Conservation (phyloP, 1,284 basidiomycete species). For the Cryptococcus sp. region DNA sequence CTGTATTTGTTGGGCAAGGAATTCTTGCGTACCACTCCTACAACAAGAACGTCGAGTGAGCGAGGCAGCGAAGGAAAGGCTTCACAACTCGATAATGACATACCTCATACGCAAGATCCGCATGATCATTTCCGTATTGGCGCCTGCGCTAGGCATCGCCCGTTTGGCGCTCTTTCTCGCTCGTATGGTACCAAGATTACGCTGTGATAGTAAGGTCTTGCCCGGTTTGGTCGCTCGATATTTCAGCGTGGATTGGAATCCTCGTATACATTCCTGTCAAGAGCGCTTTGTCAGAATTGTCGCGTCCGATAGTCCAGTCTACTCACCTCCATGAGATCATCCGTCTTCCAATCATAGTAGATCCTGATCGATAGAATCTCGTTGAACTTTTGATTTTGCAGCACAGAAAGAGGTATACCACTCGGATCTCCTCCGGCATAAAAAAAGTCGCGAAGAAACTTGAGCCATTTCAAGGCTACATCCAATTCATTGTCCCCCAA, state of each 20-base stretch:
- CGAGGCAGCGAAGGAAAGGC: not conserved
- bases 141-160: slow-evolving; percentile 66
- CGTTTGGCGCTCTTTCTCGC: slow-evolving; percentile 91
- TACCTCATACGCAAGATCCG: slow-evolving; percentile 90
- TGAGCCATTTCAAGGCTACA: slow-evolving; percentile 97
- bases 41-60: not conserved
- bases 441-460: slow-evolving; percentile 95
- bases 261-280: slow-evolving; percentile 79
- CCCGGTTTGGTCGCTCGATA: slow-evolving; percentile 76
- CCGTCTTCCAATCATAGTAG: slow-evolving; percentile 94
- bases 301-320: slow-evolving; percentile 68
- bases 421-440: slow-evolving; percentile 90
- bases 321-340: slow-evolving; percentile 78
- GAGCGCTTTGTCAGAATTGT: slow-evolving; percentile 10
- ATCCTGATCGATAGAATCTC: slow-evolving; percentile 85
- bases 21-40: slow-evolving; percentile 70
- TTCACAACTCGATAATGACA: slow-evolving; percentile 31
- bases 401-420: slow-evolving; percentile 72
- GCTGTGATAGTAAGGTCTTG: slow-evolving; percentile 81
- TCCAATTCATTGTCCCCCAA: slow-evolving; percentile 94
- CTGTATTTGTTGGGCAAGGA: slow-evolving; percentile 78
- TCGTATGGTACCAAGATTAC: slow-evolving; percentile 92
- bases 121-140: slow-evolving; percentile 83
- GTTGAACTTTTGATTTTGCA: slow-evolving; percentile 97
- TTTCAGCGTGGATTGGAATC: slow-evolving; percentile 71